Conservation (phyloP, 2,329 filamentous ascomycete species). For the Westerdykella ornata region DNA sequence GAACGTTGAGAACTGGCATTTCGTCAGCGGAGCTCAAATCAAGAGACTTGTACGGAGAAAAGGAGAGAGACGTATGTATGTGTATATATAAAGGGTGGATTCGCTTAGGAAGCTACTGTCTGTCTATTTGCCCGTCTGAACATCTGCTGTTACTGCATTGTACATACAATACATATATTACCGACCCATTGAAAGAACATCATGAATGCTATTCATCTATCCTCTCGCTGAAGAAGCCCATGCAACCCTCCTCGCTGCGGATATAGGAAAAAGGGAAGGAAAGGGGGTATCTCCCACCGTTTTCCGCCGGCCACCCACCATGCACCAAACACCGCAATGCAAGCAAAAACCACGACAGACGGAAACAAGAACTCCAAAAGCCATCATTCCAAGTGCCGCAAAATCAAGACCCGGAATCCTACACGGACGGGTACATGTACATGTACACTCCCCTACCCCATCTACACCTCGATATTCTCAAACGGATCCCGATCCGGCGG, state of each 20-base stretch:
- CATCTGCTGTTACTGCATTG: too few relatives aligned
- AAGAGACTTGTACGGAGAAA: too few relatives aligned
- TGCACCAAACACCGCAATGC: background rate
- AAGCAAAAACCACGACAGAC: background rate
- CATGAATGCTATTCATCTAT: too few relatives aligned
- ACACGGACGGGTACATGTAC: too few relatives aligned
- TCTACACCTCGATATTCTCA: constrained; percentile 33
- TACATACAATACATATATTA: too few relatives aligned
- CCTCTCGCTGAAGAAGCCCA: background rate
- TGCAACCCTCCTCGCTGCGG: background rate
- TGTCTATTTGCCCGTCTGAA: too few relatives aligned
- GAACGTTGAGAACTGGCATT: too few relatives aligned
- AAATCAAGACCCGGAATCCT: background rate
- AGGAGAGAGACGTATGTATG: background rate
- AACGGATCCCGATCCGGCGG: constrained; percentile 64
- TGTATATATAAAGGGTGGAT: too few relatives aligned
- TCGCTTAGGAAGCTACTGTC: too few relatives aligned
- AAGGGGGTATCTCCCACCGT: background rate
- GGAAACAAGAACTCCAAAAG: background rate
- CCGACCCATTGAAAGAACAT: too few relatives aligned
- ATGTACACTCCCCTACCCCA: background rate
- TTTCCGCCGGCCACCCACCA: background rate
- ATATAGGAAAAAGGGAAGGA: too few relatives aligned
- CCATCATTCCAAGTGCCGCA: background rate
- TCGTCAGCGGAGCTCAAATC: too few relatives aligned